Evolutionary conservation across 2,329 filamentous ascomycete genomes (phyloP).

Genomic region (Shiraia sp.): DNA sequence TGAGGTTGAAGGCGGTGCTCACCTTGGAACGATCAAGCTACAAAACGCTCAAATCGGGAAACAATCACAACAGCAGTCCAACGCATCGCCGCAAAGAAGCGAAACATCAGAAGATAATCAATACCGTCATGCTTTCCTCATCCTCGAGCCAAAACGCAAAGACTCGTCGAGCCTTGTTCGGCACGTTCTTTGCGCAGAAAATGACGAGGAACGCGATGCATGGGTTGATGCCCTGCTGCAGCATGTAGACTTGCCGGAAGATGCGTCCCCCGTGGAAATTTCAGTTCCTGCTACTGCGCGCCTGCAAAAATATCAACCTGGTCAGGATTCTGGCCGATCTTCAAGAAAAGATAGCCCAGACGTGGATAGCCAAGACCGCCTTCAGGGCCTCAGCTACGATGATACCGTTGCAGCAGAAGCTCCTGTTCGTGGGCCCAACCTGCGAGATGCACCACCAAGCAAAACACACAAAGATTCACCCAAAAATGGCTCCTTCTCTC

Average conservation of each 20-base stretch:
- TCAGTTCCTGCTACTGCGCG: slow-evolving; percentile 39
- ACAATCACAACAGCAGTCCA: slow-evolving; percentile 68
- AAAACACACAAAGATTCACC: slow-evolving; percentile 32
- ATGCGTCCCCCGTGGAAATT: slow-evolving; percentile 47
- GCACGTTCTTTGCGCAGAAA: slow-evolving; percentile 95
- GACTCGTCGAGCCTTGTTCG: slow-evolving; percentile 86
- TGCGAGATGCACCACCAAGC: slow-evolving; percentile 26
- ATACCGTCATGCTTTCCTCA: slow-evolving; percentile 93
- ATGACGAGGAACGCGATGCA: slow-evolving; percentile 84
- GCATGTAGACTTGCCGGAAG: slow-evolving; percentile 77
- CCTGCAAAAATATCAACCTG: slow-evolving; percentile 47
- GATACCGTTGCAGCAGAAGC: slow-evolving; percentile 62
- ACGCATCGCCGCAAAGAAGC: slow-evolving; percentile 63
- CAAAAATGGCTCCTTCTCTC: slow-evolving; percentile 40
- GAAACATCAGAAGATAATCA: slow-evolving; percentile 86
- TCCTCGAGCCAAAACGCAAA: slow-evolving; percentile 94
- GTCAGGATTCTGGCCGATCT: slow-evolving; percentile 33
- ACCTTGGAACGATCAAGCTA: slow-evolving; percentile 92
- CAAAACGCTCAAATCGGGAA: slow-evolving; percentile 91
- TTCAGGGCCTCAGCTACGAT: slow-evolving; percentile 60
- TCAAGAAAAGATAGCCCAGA: slow-evolving; percentile 47
- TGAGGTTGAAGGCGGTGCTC: slow-evolving; percentile 85
- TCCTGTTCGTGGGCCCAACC: slow-evolving; percentile 54
- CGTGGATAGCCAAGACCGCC: slow-evolving; percentile 32
- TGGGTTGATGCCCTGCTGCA: slow-evolving; percentile 91